phyloP scores from a whole-genome alignment of 768 basidiomycete genomes.

The Naematelia encephala region DNA sequence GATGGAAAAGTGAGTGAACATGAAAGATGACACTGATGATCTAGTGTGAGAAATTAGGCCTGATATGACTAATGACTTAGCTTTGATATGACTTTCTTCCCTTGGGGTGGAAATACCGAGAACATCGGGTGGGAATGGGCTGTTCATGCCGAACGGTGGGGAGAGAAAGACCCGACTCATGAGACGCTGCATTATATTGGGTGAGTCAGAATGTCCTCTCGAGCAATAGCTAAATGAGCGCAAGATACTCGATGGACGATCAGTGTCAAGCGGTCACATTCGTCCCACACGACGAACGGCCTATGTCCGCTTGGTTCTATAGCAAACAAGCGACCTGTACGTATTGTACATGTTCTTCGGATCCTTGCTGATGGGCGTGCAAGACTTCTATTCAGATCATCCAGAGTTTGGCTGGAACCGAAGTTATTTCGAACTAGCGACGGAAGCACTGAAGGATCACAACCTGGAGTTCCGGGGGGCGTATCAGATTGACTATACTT shows the following conservation, averaged over 20 bases:
- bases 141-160: slow-evolving; percentile 11
- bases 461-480: slow-evolving; percentile 11
- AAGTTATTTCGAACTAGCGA: slow-evolving; percentile 11
- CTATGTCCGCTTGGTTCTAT: slow-evolving; percentile 14
- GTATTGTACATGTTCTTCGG: too few species aligned
- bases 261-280: slow-evolving; percentile 3
- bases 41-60: neutral
- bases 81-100: slow-evolving; percentile 17
- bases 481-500: slow-evolving; percentile 8
- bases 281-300: slow-evolving; percentile 6
- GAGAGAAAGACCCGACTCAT: neutral
- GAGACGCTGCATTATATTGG: slow-evolving; percentile 9
- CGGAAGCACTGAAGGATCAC: slow-evolving; percentile 3
- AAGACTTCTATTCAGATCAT: slow-evolving; percentile 7
- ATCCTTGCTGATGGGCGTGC: neutral
- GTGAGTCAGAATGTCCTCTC: neutral
- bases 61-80: neutral
- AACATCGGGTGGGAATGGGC: slow-evolving; percentile 10
- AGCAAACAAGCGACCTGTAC: slow-evolving; percentile 12
- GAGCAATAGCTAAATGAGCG: neutral
- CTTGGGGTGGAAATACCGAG: neutral
- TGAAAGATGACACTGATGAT: neutral
- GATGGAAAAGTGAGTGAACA: slow-evolving; percentile 10
- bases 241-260: slow-evolving; percentile 13
- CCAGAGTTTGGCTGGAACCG: slow-evolving; percentile 12